phyloP scores from a whole-genome alignment of 2,329 filamentous ascomycete species.

The Dichotomopilus funicola region DNA sequence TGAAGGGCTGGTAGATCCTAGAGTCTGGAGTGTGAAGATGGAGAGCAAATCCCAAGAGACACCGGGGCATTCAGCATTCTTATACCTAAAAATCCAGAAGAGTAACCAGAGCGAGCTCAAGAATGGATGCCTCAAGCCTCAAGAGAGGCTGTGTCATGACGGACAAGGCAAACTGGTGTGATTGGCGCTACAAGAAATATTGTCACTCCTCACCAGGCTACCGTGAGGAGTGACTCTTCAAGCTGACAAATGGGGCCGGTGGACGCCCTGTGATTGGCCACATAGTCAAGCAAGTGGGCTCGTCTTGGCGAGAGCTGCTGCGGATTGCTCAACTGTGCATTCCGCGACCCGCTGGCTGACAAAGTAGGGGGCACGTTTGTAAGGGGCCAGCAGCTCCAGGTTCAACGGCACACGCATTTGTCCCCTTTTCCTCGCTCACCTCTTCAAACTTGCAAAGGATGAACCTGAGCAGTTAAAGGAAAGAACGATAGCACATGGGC shows the following conservation, averaged over 20 bases:
- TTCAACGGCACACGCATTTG: no score
- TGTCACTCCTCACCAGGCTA: neutral
- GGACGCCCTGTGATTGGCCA: neutral
- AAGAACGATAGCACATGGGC: no score
- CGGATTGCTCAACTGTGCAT: conserved; percentile 5
- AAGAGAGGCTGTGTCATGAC: neutral
- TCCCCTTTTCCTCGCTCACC: no score
- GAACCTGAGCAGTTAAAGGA: no score
- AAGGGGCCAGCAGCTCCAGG: no score
- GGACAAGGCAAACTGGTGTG: neutral
- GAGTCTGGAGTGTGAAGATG: no score
- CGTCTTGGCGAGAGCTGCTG: no score
- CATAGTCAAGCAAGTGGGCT: no score
- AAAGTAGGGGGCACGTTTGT: no score
- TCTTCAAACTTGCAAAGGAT: no score
- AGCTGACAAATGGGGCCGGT: neutral
- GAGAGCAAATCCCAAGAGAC: no score
- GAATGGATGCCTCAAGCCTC: neutral
- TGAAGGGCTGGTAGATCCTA: neutral
- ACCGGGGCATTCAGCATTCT: neutral
- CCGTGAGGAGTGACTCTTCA: conserved; percentile 8
- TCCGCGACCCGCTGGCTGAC: no score
- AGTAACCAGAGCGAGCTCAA: neutral
- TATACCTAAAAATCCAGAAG: neutral
- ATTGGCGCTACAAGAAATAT: conserved; percentile 5